A percentile compares a stretch with the other conserved stretches of the same genome.
Conservation (phyloP, 2,329 filamentous ascomycete genomes). For the Rhynchosporium secalis region DNA sequence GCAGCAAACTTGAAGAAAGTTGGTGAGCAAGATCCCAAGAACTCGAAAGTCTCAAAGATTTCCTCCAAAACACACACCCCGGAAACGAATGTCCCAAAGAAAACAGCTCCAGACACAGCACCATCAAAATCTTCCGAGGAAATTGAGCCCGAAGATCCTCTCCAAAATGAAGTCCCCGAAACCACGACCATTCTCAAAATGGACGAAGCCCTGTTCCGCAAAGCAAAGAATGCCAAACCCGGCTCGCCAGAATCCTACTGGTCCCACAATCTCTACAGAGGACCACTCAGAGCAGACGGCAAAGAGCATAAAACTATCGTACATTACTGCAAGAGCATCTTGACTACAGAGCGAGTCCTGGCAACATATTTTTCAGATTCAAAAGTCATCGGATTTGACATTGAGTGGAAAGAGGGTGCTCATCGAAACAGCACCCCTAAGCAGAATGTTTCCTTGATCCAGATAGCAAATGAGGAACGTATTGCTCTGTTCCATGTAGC, state of each 20-base stretch:
- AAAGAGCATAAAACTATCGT: conserved; percentile 54
- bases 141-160: conserved; percentile 26
- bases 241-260: conserved; percentile 59
- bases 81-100: neutral
- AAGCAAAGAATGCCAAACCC: conserved; percentile 49
- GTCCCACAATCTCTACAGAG: conserved; percentile 68
- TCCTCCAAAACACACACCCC: neutral
- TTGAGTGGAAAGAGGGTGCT: conserved; percentile 73
- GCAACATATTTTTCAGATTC: conserved; percentile 66
- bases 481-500: conserved; percentile 84
- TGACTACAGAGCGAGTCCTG: conserved; percentile 66
- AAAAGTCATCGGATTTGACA: conserved; percentile 78
- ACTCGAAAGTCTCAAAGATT: neutral
- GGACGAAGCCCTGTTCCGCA: conserved; percentile 46
- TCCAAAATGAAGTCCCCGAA: conserved; percentile 40
- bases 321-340: conserved; percentile 72
- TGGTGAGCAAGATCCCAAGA: neutral
- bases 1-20: neutral
- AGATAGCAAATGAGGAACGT: conserved; percentile 74
- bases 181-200: conserved; percentile 50
- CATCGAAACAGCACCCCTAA: conserved; percentile 52
- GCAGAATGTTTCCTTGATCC: conserved; percentile 76
- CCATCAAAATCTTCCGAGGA: neutral
- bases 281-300: conserved; percentile 47
- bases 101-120: neutral